phyloP scores from a whole-genome alignment of 805 yeast genomes.

The Candida jianshihensis region DNA sequence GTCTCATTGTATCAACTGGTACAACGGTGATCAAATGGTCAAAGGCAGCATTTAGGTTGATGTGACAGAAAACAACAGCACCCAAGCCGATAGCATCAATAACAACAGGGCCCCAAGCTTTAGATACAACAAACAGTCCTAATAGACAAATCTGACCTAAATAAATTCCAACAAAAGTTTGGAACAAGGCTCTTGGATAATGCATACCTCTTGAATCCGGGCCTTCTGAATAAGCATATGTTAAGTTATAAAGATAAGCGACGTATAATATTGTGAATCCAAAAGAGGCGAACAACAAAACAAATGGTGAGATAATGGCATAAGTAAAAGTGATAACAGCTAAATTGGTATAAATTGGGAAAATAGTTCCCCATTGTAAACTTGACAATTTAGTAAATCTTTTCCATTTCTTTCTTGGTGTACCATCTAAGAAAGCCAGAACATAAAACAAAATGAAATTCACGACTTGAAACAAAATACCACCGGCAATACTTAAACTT shows the following conservation, averaged over 20 bases:
- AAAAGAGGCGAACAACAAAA: conserved; percentile 62
- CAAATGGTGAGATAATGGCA: conserved; percentile 74
- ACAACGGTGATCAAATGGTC: conserved; percentile 48
- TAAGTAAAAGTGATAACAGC: conserved; percentile 64
- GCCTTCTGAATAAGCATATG: conserved; percentile 60
- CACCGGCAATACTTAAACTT: conserved; percentile 61
- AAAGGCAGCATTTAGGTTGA: conserved; percentile 59
- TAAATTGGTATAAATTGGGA: conserved; percentile 69
- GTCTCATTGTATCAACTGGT: conserved; percentile 70
- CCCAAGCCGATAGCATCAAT: conserved; percentile 61
- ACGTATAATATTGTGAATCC: conserved; percentile 70
- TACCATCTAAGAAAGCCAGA: conserved; percentile 45
- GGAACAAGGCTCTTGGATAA: conserved; percentile 85
- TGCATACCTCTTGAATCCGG: conserved; percentile 74
- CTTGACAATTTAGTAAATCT: conserved; percentile 49
- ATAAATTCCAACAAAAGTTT: conserved; percentile 82
- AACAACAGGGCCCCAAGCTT: conserved; percentile 92
- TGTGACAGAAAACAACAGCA: conserved; percentile 63
- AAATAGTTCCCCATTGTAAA: conserved; percentile 66
- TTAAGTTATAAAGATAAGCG: conserved; percentile 71
- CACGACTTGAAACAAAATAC: conserved; percentile 55
- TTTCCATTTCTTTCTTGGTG: conserved; percentile 60
- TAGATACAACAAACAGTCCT: conserved; percentile 83
- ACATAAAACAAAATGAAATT: conserved; percentile 53
- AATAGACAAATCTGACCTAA: conserved; percentile 80